These are phyloP conservation scores for Phyllosticta paracitricarpa DNA, from an alignment of 2,329 filamentous ascomycete species.

Conservation along the genomic window DNA sequence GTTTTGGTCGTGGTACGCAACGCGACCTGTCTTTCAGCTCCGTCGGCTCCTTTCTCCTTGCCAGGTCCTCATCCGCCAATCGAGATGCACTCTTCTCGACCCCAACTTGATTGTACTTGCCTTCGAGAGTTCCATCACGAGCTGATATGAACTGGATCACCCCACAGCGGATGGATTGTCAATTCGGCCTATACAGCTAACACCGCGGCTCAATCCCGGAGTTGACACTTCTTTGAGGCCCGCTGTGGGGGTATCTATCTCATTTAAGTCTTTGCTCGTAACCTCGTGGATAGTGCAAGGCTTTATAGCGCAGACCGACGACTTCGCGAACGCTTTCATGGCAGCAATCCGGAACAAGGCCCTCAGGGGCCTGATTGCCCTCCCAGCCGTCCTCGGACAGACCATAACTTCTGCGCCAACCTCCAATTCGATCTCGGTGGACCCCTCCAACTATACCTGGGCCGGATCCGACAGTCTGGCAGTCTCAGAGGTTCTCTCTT, in stretches of 20 bases:
- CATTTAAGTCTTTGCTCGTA: not conserved
- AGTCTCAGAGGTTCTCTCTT: not conserved
- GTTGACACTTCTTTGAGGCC: no score
- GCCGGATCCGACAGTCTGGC: not conserved
- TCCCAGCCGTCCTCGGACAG: not conserved
- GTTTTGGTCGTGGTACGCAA: not conserved
- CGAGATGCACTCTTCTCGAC: not conserved
- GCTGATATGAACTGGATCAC: not conserved
- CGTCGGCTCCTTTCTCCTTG: not conserved
- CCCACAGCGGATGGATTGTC: no score
- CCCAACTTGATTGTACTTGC: not conserved
- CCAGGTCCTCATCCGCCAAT: not conserved
- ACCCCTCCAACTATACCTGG: not conserved
- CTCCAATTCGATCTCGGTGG: not conserved
- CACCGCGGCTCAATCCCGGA: no score
- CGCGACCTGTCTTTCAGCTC: not conserved
- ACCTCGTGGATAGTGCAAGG: not conserved
- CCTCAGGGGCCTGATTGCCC: not conserved
- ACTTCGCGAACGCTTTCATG: not conserved
- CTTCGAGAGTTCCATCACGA: not conserved
- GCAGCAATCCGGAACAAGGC: not conserved
- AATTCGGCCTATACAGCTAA: no score
- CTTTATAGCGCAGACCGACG: not conserved
- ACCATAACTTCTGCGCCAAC: not conserved
- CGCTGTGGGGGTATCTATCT: not conserved